These are phyloP conservation scores for Penicillium polonicum DNA, from an alignment of 2,329 filamentous ascomycete genomes.

Conservation along the genomic window DNA sequence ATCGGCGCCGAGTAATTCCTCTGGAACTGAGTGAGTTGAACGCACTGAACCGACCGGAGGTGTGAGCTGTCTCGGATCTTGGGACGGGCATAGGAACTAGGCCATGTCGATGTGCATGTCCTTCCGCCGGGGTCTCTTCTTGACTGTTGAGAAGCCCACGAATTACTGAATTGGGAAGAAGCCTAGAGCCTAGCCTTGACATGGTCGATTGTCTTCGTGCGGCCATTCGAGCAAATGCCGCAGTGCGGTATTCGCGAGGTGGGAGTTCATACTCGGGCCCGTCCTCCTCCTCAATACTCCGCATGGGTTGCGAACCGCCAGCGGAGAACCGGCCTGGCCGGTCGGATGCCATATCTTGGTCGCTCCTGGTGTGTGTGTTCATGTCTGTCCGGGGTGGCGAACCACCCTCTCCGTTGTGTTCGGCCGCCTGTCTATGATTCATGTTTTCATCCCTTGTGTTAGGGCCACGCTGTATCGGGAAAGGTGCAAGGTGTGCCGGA, in stretches of 20 bases:
- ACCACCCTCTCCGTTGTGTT: constrained; percentile 27
- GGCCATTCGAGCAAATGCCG: constrained; percentile 37
- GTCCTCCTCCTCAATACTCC: constrained; percentile 40
- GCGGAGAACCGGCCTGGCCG: constrained; percentile 12
- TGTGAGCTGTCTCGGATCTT: constrained; percentile 36
- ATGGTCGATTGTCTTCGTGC: constrained; percentile 48
- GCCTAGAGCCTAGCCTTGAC: constrained; percentile 49
- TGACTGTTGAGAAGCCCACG: constrained; percentile 46
- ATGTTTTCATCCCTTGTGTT: constrained; percentile 37
- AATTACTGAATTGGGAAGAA: constrained; percentile 48
- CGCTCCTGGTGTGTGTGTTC: constrained; percentile 8
- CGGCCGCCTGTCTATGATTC: constrained; percentile 31
- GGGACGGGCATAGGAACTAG: constrained; percentile 40
- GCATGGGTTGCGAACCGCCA: constrained; percentile 26
- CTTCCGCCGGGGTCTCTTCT: constrained; percentile 48
- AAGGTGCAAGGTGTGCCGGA: constrained; percentile 22
- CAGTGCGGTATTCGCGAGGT: constrained; percentile 33
- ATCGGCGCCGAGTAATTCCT: constrained; percentile 42
- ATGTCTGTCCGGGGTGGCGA: constrained; percentile 19
- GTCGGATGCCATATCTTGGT: constrained; percentile 14
- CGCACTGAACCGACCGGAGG: constrained; percentile 40
- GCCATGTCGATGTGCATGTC: constrained; percentile 45
- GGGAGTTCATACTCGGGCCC: constrained; percentile 33
- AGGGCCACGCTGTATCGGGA: constrained; percentile 21
- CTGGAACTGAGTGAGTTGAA: constrained; percentile 42